Evolutionary conservation across 2,329 filamentous ascomycete genomes (phyloP).

Genomic region (Malbranchea zuffiana): DNA sequence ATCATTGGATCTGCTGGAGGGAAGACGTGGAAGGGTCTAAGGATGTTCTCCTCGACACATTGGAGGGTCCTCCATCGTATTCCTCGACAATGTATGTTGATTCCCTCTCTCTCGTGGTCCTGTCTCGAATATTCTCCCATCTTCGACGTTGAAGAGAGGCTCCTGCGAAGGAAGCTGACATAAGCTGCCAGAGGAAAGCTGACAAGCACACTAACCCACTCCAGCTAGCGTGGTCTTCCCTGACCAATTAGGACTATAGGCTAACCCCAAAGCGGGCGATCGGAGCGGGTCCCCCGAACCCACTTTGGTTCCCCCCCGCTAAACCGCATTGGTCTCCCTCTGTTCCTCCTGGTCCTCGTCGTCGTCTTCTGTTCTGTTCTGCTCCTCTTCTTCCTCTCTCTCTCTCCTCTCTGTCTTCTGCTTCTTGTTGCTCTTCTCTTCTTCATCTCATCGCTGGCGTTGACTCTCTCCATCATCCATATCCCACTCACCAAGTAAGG

Average conservation of each 20-base stretch:
- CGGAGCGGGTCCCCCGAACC: neutral
- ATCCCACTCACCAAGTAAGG: neutral
- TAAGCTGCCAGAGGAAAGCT: too few relatives aligned
- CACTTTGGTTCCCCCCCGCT: neutral
- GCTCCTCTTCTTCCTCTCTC: neutral
- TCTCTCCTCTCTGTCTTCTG: conserved; percentile 2
- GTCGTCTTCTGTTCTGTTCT: neutral
- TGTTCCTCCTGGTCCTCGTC: neutral
- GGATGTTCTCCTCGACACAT: too few relatives aligned
- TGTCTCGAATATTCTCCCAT: too few relatives aligned
- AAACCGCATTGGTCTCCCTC: neutral
- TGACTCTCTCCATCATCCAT: conserved; percentile 1
- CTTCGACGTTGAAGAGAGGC: too few relatives aligned
- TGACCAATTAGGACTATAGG: too few relatives aligned
- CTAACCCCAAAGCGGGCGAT: conserved; percentile 1
- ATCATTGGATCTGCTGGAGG: neutral
- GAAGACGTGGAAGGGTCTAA: too few relatives aligned
- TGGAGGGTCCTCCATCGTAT: too few relatives aligned
- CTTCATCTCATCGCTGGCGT: conserved; percentile 7
- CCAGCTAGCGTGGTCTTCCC: too few relatives aligned
- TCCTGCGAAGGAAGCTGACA: too few relatives aligned
- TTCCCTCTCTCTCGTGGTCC: too few relatives aligned
- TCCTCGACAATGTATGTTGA: too few relatives aligned
- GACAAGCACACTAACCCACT: too few relatives aligned
- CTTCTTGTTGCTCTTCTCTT: neutral